Conservation (phyloP, 2,329 filamentous ascomycete genomes). For the Aspergillus aculeatus region DNA sequence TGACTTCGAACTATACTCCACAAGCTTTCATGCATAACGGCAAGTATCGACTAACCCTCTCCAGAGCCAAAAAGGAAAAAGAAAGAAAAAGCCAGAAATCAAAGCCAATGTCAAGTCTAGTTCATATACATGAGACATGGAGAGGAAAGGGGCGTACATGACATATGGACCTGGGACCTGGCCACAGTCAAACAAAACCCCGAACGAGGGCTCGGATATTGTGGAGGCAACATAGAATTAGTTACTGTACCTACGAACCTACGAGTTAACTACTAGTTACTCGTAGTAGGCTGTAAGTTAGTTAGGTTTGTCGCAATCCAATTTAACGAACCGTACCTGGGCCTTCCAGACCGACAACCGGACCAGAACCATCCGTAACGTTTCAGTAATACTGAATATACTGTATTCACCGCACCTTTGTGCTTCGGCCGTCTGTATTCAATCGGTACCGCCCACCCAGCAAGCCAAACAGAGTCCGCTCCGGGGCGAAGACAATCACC, state of each 20-base stretch:
- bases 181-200: background rate
- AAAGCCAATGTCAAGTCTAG: too few species aligned
- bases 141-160: background rate
- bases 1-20: background rate
- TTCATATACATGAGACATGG: background rate
- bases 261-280: too few species aligned
- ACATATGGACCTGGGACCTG: background rate
- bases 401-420: background rate
- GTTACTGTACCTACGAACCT: too few species aligned
- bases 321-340: background rate
- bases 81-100: background rate
- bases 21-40: background rate
- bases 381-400: background rate
- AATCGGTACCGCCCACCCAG: background rate
- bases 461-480: constrained; percentile 11
- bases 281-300: too few species aligned
- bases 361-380: background rate
- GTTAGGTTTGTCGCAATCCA: background rate
- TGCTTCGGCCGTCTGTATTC: background rate
- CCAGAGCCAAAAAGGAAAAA: background rate
- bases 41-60: background rate
- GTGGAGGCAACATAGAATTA: background rate
- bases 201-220: background rate
- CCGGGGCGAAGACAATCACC: constrained; percentile 9
- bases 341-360: background rate